Conservation (phyloP, 495 filamentous ascomycete genomes). For the Astrothelium subdiscretum region DNA sequence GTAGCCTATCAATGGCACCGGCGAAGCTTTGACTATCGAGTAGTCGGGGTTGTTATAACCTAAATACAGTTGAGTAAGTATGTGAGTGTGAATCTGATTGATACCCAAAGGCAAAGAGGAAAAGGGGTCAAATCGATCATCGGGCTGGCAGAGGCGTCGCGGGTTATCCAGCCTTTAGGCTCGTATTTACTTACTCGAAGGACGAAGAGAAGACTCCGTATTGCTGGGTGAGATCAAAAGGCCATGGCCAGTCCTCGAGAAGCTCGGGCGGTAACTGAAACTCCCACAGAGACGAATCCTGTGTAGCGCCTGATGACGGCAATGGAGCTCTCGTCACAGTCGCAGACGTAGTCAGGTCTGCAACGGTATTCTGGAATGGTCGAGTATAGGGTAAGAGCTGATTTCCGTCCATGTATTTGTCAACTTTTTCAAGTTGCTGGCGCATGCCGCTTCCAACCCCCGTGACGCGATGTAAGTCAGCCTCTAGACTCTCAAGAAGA, state of each 20-base stretch:
- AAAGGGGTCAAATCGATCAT: neutral
- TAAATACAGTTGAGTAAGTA: no score
- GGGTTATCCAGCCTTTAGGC: neutral
- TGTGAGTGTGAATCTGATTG: no score
- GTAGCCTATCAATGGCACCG: no score
- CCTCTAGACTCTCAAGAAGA: slow-evolving; percentile 37
- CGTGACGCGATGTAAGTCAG: slow-evolving; percentile 28
- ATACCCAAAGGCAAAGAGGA: no score
- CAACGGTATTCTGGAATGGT: slow-evolving; percentile 20
- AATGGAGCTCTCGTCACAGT: slow-evolving; percentile 12
- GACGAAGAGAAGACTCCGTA: neutral
- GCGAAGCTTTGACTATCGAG: no score
- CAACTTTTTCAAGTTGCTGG: slow-evolving; percentile 35
- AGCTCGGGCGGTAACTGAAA: slow-evolving; percentile 34
- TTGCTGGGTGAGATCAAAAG: slow-evolving; percentile 24
- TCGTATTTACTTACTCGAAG: neutral
- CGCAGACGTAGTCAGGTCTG: slow-evolving; percentile 13
- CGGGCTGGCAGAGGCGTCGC: neutral
- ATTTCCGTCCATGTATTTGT: slow-evolving; percentile 34
- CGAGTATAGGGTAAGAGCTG: neutral
- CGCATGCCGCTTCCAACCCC: slow-evolving; percentile 34
- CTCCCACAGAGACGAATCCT: slow-evolving; percentile 11
- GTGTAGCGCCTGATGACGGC: slow-evolving; percentile 6
- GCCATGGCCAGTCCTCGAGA: slow-evolving; percentile 32
- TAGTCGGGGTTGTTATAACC: no score